Evolutionary conservation across 1,284 basidiomycete species (phyloP), one percentile per base, ranked within the genome.

Genomic region (Ganoderma multipileum): DNA sequence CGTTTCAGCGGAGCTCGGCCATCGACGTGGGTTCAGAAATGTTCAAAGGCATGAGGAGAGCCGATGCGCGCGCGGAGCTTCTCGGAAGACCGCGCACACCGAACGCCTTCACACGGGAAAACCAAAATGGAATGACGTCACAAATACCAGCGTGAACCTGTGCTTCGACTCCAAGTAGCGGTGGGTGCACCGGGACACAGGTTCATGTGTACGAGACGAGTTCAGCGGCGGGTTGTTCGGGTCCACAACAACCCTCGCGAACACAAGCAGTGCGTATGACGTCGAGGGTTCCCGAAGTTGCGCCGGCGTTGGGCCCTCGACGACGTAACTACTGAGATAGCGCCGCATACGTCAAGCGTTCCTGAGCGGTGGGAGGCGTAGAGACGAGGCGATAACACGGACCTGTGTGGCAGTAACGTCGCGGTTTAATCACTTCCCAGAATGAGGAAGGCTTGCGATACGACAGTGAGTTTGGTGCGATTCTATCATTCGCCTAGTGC

Each of bases 221-320:
- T 23, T 30, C 28, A 55, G 28, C 28, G 28, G 30, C 28, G 28
- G 52, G 18, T 23, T 14, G 11, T 50, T 12, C 7, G 5, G n/a
- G 42, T 7, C 28, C 52, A 30, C 52, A 28, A 30, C 16, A 30
- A 18, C 33, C 52, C 28, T 55, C 28, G 16, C 16, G 14, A 20
- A 23, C 52, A 55, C 52, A 55, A 55, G 18, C 52, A 55, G 28
- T 55, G 52, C 52, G 18, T 55, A 55, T 55, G 52, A 55, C 52
- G 52, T 55, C 52, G 28, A 55, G 52, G 52, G 52, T 55, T 33
- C 28, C 26, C 5, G 28, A 55, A 11, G 14, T 23, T 18, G 28
- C 52, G 28, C 18, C 14, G 28, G 28, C 28, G 52, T 30, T 16
- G 20, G 18, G 28, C 1, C 12, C 28, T 16, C 28, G 52, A 55